Percentiles rank a stretch among this genome's conserved stretches.
These are phyloP conservation scores for Thymus mandschuricus DNA, from an alignment of 257 asterid genomes.

Conservation along the genomic window DNA sequence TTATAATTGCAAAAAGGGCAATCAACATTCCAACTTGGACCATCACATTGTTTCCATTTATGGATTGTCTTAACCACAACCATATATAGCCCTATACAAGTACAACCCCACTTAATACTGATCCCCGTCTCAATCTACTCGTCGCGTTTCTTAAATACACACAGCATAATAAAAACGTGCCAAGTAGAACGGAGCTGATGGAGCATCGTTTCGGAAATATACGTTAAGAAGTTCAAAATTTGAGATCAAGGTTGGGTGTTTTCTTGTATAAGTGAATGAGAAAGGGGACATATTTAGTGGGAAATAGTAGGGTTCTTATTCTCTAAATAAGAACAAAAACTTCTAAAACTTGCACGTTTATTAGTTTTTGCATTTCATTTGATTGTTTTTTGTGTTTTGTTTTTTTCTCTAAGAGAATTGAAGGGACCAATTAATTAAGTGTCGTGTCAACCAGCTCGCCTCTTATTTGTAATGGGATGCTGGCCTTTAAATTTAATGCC, in stretches of 20 bases:
- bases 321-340: not conserved
- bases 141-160: too few species aligned
- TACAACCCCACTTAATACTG: not conserved
- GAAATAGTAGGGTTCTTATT: not conserved
- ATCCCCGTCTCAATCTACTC: too few species aligned
- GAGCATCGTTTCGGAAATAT: too few species aligned
- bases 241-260: not conserved
- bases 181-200: too few species aligned
- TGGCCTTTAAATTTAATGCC: not conserved
- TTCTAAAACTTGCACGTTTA: not conserved
- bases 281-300: not conserved
- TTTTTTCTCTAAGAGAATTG: not conserved
- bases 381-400: not conserved
- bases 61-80: conserved; percentile 51
- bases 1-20: conserved; percentile 44
- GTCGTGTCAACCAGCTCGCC: conserved; percentile 11
- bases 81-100: conserved; percentile 30
- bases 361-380: too few species aligned
- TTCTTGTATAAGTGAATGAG: not conserved
- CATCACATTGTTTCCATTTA: conserved; percentile 42
- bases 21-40: conserved; percentile 42
- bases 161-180: too few species aligned
- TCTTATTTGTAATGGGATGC: not conserved
- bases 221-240: not conserved
- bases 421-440: not conserved